Evolutionary conservation across 2,329 filamentous ascomycete genomes (phyloP).

Genomic region (Paecilomyces dactylethromorphus): DNA sequence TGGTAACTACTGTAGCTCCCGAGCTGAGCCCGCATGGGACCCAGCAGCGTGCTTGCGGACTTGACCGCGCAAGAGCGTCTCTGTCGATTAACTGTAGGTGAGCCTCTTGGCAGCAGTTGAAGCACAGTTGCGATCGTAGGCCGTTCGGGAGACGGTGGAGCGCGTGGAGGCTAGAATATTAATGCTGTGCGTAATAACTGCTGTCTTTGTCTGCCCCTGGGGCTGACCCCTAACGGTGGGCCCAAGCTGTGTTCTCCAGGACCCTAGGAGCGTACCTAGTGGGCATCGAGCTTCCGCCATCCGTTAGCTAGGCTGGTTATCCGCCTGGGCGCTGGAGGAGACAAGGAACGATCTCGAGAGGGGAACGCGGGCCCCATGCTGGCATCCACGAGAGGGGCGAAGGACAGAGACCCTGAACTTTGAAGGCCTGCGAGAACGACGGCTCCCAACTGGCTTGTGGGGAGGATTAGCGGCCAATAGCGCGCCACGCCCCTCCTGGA

Average conservation of each 20-base stretch:
- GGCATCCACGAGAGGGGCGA: background rate
- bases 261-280: background rate
- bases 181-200: background rate
- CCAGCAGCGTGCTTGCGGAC: background rate
- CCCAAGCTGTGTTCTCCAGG: background rate
- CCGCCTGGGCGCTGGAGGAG: background rate
- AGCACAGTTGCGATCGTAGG: background rate
- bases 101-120: background rate
- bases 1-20: background rate
- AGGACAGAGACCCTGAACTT: background rate
- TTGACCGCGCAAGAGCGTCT: background rate
- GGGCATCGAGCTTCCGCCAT: background rate
- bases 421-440: background rate
- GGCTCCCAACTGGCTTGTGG: background rate
- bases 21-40: background rate
- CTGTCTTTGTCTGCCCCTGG: background rate
- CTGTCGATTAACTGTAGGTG: background rate
- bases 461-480: background rate
- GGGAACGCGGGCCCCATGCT: background rate
- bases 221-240: background rate
- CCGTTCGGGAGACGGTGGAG: background rate
- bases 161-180: background rate
- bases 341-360: background rate
- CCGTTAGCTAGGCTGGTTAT: background rate
- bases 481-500: background rate